Evolutionary conservation across 2,329 filamentous ascomycete species (phyloP).

Genomic region (Diplodia scrobiculata): DNA sequence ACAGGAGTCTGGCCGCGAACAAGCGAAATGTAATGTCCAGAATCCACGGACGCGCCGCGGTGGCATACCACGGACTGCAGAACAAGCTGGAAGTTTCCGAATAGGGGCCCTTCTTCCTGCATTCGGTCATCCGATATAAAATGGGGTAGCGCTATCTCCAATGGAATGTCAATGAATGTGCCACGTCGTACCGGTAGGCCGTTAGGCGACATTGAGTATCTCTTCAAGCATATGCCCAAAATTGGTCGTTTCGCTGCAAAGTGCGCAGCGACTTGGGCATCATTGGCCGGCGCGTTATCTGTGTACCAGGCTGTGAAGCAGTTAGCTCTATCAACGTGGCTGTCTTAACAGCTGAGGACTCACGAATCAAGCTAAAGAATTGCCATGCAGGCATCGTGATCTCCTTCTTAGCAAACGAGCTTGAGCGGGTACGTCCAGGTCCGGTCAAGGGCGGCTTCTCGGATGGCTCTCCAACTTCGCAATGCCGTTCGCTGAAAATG

Average conservation of each 20-base stretch:
- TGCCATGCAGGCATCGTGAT: slow-evolving; percentile 97
- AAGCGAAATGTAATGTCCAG: slow-evolving; percentile 88
- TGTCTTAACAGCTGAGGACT: slow-evolving; percentile 43
- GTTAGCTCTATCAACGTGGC: slow-evolving; percentile 17
- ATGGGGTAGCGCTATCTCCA: slow-evolving; percentile 79
- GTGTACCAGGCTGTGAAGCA: slow-evolving; percentile 76
- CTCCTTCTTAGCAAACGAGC: slow-evolving; percentile 65
- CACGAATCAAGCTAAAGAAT: slow-evolving; percentile 90
- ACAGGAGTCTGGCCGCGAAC: slow-evolving; percentile 68
- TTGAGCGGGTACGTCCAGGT: slow-evolving; percentile 42
- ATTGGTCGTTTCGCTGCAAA: slow-evolving; percentile 81
- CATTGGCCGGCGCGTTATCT: slow-evolving; percentile 62
- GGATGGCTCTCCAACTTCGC: slow-evolving; percentile 40
- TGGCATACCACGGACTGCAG: slow-evolving; percentile 93
- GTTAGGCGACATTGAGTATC: slow-evolving; percentile 74
- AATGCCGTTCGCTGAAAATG: slow-evolving; percentile 53
- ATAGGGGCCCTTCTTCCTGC: slow-evolving; percentile 66
- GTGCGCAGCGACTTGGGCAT: slow-evolving; percentile 83
- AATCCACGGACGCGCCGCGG: slow-evolving; percentile 78
- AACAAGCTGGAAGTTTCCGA: slow-evolving; percentile 89
- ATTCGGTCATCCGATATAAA: slow-evolving; percentile 82
- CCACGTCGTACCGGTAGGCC: slow-evolving; percentile 71
- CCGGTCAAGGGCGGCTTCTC: slow-evolving; percentile 52
- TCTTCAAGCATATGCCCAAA: slow-evolving; percentile 88
- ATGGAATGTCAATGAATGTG: slow-evolving; percentile 87